Base-by-base conservation (phyloP, 2,329 filamentous ascomycete species). In the Colletotrichum salicis region DNA sequence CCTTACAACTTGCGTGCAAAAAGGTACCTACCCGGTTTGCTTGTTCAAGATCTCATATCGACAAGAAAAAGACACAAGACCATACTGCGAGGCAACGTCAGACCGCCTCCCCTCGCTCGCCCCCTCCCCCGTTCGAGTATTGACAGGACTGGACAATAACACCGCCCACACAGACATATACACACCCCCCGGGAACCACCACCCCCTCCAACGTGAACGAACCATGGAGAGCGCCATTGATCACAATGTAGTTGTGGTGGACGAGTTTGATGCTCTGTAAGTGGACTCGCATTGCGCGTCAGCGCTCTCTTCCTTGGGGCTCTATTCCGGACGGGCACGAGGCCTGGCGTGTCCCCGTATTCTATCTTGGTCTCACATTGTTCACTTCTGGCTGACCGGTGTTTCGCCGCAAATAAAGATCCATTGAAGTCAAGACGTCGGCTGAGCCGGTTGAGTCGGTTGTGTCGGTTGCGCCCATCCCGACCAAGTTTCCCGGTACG, bases 251-350 rank as follows among this genome's bases (percentile, higher is more conserved):
- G 80, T 88, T 52, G 74, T 82, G 33, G 84, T 87, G 67, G 84
- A 88, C 48, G 87, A 89, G 78, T 89, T 89, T 75, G 87, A 88
- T 77, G 86, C 86, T 56, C 79, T 89, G 87, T 89, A 80, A 75
- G 86, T 82, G 61, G 66, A 71, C 51, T 54, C 27, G 41, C 67
- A 57, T 61, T 66, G 59, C 60, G 56, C 56, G 56, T 65, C 41
- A 19, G 41, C 41, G 41, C 15, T 19, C 67, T 29, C n/a, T 59
- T 70, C 37, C 31, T 51, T 15, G 33, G 6, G 61, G 15, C 15
- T 27, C 24, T 57, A n/a, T 56, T 66, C 33, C 66, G 56, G 13
- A 19, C 45, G 24, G 45, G 51, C n/a, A n/a, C n/a, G n/a, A n/a
- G n/a, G n/a, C n/a, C n/a, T n/a, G n/a, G n/a, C 35, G 35, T 54